These are phyloP conservation scores for Sutorius australiensis DNA, from an alignment of 768 basidiomycete genomes.

Conservation along the genomic window DNA sequence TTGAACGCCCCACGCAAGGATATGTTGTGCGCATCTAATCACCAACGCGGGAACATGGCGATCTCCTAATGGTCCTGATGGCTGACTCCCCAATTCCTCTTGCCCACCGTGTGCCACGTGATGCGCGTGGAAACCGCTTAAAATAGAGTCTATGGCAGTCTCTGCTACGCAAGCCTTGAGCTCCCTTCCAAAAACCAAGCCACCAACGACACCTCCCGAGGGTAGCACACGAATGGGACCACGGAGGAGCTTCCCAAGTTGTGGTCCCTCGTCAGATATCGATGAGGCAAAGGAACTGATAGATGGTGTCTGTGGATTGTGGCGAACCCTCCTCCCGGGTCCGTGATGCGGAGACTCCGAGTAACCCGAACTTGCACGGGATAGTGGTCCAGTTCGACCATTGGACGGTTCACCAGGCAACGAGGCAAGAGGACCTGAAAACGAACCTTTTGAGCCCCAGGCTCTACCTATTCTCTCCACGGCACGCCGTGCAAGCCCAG, in stretches of 20 bases:
- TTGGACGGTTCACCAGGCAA: conserved; percentile 41
- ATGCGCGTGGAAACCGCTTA: conserved; percentile 8
- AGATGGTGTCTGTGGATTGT: conserved; percentile 61
- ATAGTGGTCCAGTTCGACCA: conserved; percentile 31
- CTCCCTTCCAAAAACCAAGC: conserved; percentile 66
- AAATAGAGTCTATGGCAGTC: conserved; percentile 44
- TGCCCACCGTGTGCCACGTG: neutral
- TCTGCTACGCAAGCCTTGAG: conserved; percentile 53
- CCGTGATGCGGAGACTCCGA: conserved; percentile 26
- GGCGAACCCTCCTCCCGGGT: conserved; percentile 38
- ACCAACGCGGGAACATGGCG: conserved; percentile 70
- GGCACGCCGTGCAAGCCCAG: conserved; percentile 71
- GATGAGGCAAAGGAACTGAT: conserved; percentile 50
- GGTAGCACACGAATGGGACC: conserved; percentile 42
- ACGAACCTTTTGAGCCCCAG: conserved; percentile 44
- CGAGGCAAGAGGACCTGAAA: conserved; percentile 43
- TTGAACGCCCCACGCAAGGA: conserved; percentile 77
- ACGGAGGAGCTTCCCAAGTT: conserved; percentile 54
- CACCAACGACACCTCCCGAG: conserved; percentile 37
- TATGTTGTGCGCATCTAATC: conserved; percentile 77
- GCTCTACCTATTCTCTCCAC: conserved; percentile 74
- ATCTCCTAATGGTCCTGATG: conserved; percentile 38
- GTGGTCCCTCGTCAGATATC: conserved; percentile 50
- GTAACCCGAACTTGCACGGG: conserved; percentile 40
- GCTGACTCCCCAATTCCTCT: conserved; percentile 12